A percentile compares a stretch with the other conserved stretches of the same genome.
phyloP scores from a whole-genome alignment of 257 asterid species.

The Salvia miltiorrhiza region DNA sequence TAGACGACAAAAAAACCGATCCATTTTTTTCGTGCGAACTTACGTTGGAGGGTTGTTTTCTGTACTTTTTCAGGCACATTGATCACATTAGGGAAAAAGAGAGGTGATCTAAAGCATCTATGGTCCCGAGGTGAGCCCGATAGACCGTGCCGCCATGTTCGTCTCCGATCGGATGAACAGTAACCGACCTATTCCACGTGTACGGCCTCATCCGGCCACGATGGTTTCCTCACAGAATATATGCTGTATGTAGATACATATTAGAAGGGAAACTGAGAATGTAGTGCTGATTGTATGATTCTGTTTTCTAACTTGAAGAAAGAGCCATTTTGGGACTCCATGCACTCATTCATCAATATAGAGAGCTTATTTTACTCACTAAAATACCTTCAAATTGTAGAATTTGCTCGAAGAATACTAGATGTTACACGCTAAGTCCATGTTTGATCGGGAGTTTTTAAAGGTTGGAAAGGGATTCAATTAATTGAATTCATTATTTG shows the following conservation, averaged over 20 bases:
- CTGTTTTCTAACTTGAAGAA: slow-evolving; percentile 4
- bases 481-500: too few relatives aligned
- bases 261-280: slow-evolving; percentile 18
- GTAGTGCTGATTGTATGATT: neutral
- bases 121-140: slow-evolving; percentile 93
- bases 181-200: neutral
- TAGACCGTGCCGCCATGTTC: slow-evolving; percentile 75
- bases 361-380: too few relatives aligned
- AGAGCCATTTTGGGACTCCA: slow-evolving; percentile 7
- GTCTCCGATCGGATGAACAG: slow-evolving; percentile 38
- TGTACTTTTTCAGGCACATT: slow-evolving; percentile 58
- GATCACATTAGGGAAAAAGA: slow-evolving; percentile 63
- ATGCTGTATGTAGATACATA: slow-evolving; percentile 23
- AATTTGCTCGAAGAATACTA: too few relatives aligned
- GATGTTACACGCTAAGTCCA: too few relatives aligned
- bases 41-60: neutral
- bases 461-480: too few relatives aligned
- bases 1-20: neutral
- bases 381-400: too few relatives aligned
- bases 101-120: slow-evolving; percentile 73
- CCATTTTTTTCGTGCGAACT: neutral
- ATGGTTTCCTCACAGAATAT: neutral
- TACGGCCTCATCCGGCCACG: neutral
- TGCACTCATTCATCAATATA: neutral
- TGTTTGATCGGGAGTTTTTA: too few relatives aligned